phyloP scores from a whole-genome alignment of 169 alveolate species.

The Perkinsus olseni region DNA sequence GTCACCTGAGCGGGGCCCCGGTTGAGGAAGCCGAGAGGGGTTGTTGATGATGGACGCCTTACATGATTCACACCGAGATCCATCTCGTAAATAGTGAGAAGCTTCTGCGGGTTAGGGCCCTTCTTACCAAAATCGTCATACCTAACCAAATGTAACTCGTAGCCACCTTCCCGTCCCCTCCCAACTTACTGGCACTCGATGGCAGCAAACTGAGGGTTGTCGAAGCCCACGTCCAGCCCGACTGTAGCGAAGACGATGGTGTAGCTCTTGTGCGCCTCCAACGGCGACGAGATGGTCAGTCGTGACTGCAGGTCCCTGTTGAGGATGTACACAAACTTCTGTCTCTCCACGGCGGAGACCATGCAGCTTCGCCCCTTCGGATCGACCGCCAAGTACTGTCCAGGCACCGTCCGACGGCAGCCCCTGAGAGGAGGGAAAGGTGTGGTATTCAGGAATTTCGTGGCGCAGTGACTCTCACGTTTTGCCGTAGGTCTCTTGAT shows the following conservation, averaged over 20 bases:
- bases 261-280: conserved; percentile 92
- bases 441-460: neutral
- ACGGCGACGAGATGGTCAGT: conserved; percentile 84
- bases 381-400: conserved; percentile 97
- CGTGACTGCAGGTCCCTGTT: conserved; percentile 85
- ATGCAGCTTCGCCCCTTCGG: conserved; percentile 98
- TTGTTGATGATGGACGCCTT: conserved; percentile 33
- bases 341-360: conserved; percentile 97
- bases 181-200: conserved; percentile 81
- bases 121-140: neutral
- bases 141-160: neutral
- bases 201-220: conserved; percentile 94
- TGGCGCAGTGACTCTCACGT: conserved; percentile 51
- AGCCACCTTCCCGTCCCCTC: neutral
- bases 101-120: conserved; percentile 52
- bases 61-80: conserved; percentile 98
- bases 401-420: conserved; percentile 87
- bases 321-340: conserved; percentile 93
- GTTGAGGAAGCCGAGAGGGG: conserved; percentile 17
- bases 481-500: conserved; percentile 96
- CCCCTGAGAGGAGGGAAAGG: conserved; percentile 2
- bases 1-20: conserved; percentile 12
- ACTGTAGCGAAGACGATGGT: conserved; percentile 47
- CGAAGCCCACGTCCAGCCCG: conserved; percentile 89
- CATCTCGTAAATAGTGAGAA: conserved; percentile 91